These are phyloP conservation scores for Penicillium sp. DNA, from an alignment of 2,329 filamentous ascomycete species.

Conservation along the genomic window DNA sequence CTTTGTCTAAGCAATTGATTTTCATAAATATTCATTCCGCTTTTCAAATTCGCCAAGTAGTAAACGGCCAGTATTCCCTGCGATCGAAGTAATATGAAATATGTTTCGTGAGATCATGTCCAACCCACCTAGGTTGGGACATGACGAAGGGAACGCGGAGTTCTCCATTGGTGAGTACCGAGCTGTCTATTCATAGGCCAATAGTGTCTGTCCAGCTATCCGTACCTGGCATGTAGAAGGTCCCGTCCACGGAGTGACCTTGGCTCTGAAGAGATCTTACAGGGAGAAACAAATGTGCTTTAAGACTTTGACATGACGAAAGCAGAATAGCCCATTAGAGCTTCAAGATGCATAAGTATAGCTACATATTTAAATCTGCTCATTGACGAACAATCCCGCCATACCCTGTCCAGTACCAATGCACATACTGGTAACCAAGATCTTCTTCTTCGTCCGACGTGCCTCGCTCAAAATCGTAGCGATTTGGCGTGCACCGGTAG, in stretches of 20 bases:
- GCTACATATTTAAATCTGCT: conserved; percentile 47
- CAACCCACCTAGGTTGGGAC: too few relatives aligned
- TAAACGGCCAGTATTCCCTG: too few relatives aligned
- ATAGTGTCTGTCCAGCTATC: too few relatives aligned
- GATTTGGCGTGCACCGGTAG: conserved; percentile 85
- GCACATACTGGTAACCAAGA: conserved; percentile 89
- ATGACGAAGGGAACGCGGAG: too few relatives aligned
- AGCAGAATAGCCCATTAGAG: not conserved
- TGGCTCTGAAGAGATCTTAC: too few relatives aligned
- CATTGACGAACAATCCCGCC: conserved; percentile 65
- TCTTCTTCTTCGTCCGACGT: conserved; percentile 81
- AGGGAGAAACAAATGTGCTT: not conserved
- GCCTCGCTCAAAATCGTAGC: conserved; percentile 87
- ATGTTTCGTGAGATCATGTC: too few relatives aligned
- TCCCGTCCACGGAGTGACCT: too few relatives aligned
- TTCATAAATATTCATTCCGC: not conserved
- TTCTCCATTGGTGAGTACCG: too few relatives aligned
- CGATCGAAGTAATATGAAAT: too few relatives aligned
- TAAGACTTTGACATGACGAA: not conserved
- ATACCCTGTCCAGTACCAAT: conserved; percentile 67
- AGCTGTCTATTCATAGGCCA: too few relatives aligned
- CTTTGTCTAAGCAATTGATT: not conserved
- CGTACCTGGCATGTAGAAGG: too few relatives aligned
- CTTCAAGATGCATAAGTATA: not conserved
- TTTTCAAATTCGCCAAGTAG: too few relatives aligned